Evolutionary conservation across 2,329 filamentous ascomycete genomes (phyloP), one percentile per base, ranked within the genome.

Genomic region (Aquanectria penicillioides): DNA sequence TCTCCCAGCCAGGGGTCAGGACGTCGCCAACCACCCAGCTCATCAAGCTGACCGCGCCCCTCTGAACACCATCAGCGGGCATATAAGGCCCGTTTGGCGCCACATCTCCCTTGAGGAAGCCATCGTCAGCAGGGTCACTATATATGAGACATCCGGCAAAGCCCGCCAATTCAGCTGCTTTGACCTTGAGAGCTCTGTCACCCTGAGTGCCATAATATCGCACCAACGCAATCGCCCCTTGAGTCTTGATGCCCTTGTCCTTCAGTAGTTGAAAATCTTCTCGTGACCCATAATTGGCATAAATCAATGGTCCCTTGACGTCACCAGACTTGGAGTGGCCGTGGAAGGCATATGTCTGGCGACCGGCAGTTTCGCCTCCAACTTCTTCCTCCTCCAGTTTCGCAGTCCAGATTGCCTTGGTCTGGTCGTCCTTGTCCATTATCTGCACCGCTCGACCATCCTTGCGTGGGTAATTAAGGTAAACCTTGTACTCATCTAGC

Each of bases 121-220:
- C 93, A 71, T 97, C 91, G 47, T 97, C 90, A 2, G 84, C 83
- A 0, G 94, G 94, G 72, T 98, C 95, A 48, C 90, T 97, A 79
- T 97, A 99, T 57, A 97, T 91, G 54, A 99, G 86, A 69, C 93
- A 96, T 12, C 94, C 95, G 2, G 84, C 87, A 63, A 93, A 95
- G 2, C 95, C 95, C 12, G 91, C 92, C 67, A 92, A 74, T 75
- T 97, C 92, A 1, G 95, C 95, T 9, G 92, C 91, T 77, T 94
- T 97, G 69, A 99, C 86, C 75, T 98, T 97, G 67, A 96, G 78
- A 2, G 87, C 91, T 6, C 85, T 81, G 71, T 96, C 91, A 2
- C 79, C 80, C 70, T 94, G 87, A 1, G 87, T 86, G 28, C 92
- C 93, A 66, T 90, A 89, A 73, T 95, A 90, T 56, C 92, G 85